These are phyloP conservation scores for Trypanosoma boissoni DNA, from an alignment of 208 protist genomes.

Conservation along the genomic window DNA sequence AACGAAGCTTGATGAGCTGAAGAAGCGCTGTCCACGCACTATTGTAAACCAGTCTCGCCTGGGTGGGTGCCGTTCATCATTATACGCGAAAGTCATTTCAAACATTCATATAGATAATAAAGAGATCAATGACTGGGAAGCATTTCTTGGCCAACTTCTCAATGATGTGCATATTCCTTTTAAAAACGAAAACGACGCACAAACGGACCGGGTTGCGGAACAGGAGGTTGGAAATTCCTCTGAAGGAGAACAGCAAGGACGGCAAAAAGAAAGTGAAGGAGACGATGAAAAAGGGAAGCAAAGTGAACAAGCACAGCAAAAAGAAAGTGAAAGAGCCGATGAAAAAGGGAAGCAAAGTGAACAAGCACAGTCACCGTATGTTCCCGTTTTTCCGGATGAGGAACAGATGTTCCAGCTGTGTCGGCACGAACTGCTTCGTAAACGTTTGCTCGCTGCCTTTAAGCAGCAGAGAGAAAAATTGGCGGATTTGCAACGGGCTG, in stretches of 20 bases:
- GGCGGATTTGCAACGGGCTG: conserved; percentile 40
- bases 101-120: conserved; percentile 8
- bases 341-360: not conserved
- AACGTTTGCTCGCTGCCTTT: conserved; percentile 37
- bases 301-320: no score
- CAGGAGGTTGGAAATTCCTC: no score
- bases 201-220: no score
- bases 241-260: no score
- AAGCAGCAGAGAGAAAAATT: conserved; percentile 39
- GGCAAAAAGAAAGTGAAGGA: no score
- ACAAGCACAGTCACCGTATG: not conserved
- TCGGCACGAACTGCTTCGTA: conserved; percentile 49
- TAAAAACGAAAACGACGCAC: not conserved
- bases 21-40: not conserved
- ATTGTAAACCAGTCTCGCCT: not conserved
- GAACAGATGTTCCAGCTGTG: conserved; percentile 33
- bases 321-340: conserved; percentile 2
- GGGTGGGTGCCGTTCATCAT: not conserved
- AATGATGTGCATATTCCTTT: conserved; percentile 5
- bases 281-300: no score
- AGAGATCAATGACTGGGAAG: conserved; percentile 14
- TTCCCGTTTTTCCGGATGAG: not conserved
- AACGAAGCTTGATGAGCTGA: not conserved
- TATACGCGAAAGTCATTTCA: conserved; percentile 6
- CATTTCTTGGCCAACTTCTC: conserved; percentile 17